phyloP scores from a whole-genome alignment of 441 rosid genomes.

The Theobroma grandiflorum region DNA sequence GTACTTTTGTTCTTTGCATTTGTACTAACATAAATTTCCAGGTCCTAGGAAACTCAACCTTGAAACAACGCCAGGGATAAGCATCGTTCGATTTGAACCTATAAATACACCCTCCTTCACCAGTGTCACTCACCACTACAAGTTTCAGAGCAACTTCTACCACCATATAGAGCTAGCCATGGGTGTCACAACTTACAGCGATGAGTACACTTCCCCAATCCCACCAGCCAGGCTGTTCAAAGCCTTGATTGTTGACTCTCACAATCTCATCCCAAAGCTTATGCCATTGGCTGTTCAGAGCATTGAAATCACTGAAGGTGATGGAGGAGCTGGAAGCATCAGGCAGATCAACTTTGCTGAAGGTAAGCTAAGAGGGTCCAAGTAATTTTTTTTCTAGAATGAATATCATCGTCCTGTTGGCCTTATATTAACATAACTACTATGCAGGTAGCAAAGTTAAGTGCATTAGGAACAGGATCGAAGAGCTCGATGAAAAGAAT shows the following conservation, averaged over 20 bases:
- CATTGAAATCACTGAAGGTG: conserved; percentile 34
- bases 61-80: not conserved
- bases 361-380: conserved; percentile 11
- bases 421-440: not conserved
- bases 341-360: conserved; percentile 41
- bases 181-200: conserved; percentile 40
- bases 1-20: conserved; percentile 22
- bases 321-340: conserved; percentile 41
- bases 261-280: conserved; percentile 42
- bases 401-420: not conserved
- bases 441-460: conserved; percentile 40
- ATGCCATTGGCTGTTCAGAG: conserved; percentile 34
- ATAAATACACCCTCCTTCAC: conserved; percentile 23
- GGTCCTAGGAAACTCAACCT: conserved; percentile 27
- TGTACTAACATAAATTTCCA: not conserved
- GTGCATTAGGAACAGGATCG: conserved; percentile 38
- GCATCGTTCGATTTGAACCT: not conserved
- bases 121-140: not conserved
- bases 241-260: conserved; percentile 44
- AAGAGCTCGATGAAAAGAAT: conserved; percentile 40
- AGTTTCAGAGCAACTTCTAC: not conserved
- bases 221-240: conserved; percentile 44
- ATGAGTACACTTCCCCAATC: conserved; percentile 36
- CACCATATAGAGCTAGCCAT: conserved; percentile 2
- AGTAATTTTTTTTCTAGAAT: no score